Evolutionary conservation across 768 basidiomycete species (phyloP).

Genomic region (Tylopilus subfusipes): DNA sequence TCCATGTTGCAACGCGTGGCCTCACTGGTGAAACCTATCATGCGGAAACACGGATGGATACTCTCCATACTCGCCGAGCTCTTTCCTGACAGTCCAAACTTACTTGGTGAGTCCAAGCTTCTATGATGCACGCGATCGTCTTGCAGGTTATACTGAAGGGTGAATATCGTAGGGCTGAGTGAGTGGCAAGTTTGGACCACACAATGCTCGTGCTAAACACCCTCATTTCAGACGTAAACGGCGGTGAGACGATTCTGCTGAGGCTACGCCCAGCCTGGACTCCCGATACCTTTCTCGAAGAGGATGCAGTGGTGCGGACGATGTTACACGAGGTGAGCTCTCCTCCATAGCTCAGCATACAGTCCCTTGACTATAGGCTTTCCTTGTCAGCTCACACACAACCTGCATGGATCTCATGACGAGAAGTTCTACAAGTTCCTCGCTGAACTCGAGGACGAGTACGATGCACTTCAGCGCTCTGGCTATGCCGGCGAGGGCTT

Average conservation of each 20-base stretch:
- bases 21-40: slow-evolving; percentile 88
- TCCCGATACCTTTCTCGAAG: slow-evolving; percentile 68
- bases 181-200: slow-evolving; percentile 13
- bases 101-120: slow-evolving; percentile 57
- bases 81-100: slow-evolving; percentile 68
- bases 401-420: slow-evolving; percentile 87
- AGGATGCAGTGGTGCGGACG: slow-evolving; percentile 71
- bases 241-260: slow-evolving; percentile 78
- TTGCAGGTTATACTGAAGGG: slow-evolving; percentile 5
- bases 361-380: background rate
- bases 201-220: slow-evolving; percentile 1
- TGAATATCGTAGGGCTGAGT: slow-evolving; percentile 35
- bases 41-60: slow-evolving; percentile 81
- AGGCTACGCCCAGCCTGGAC: slow-evolving; percentile 71
- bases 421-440: slow-evolving; percentile 77
- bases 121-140: background rate
- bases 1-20: slow-evolving; percentile 65
- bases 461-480: slow-evolving; percentile 67
- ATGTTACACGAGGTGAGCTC: slow-evolving; percentile 84
- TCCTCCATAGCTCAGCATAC: background rate
- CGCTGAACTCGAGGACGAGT: slow-evolving; percentile 77
- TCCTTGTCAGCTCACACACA: slow-evolving; percentile 70
- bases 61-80: slow-evolving; percentile 83
- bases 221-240: slow-evolving; percentile 58
- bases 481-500: slow-evolving; percentile 94